Conservation (phyloP, 495 filamentous ascomycete genomes). For the Xylaria flabelliformis region DNA sequence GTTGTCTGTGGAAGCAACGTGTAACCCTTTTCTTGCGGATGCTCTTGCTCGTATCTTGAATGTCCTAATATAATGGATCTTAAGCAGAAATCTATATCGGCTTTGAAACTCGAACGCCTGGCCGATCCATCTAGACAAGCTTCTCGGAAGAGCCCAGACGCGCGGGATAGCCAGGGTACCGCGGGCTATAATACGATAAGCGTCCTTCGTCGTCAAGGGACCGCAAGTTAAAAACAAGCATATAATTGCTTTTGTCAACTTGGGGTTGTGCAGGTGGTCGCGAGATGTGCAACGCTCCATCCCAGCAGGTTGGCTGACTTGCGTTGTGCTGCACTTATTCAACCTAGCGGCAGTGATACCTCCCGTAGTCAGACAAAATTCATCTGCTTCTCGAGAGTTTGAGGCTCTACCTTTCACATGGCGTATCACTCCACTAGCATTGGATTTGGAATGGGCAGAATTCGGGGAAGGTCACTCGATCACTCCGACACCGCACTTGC, state of each 20-base stretch:
- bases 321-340: slow-evolving; percentile 26
- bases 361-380: slow-evolving; percentile 19
- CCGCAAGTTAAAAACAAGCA: background rate
- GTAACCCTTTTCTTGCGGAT: background rate
- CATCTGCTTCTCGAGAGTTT: background rate
- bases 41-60: background rate
- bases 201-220: background rate
- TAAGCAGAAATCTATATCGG: background rate
- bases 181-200: slow-evolving; percentile 19
- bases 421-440: slow-evolving; percentile 2
- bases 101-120: background rate
- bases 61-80: background rate
- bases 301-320: slow-evolving; percentile 17
- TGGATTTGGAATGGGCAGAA: slow-evolving; percentile 16
- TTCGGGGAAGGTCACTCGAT: slow-evolving; percentile 9
- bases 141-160: background rate
- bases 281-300: slow-evolving; percentile 15
- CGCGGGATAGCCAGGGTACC: background rate
- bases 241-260: slow-evolving; percentile 21
- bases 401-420: slow-evolving; percentile 14
- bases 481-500: slow-evolving; percentile 21
- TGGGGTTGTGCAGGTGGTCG: slow-evolving; percentile 12
- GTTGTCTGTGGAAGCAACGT: background rate
- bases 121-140: background rate
- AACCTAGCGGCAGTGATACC: slow-evolving; percentile 9